Base-by-base conservation (phyloP, 768 basidiomycete species). In the Amanita fuliginea region DNA sequence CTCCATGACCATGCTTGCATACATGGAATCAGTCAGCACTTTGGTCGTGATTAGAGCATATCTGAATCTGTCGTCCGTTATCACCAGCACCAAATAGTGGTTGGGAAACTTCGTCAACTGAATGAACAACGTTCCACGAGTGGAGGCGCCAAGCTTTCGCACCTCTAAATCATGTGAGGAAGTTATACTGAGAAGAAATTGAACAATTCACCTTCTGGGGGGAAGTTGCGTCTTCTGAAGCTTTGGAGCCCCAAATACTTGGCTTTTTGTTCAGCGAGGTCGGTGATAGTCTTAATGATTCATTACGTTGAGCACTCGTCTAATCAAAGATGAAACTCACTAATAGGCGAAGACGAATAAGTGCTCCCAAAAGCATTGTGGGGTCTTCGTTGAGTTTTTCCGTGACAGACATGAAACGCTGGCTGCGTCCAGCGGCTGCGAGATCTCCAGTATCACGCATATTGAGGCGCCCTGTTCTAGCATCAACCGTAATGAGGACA, bases 51-150 rank as follows among this genome's bases (percentile, higher is more conserved):
- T 83, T 34, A 95, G 72, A 6, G 90, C 93, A 59, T 85, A 93
- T 42, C 80, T 78, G 57, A 91, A 83, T 46, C 81, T 77, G 41
- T 81, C 73, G 51, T 90, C 84, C 0, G 81, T 80, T 53, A 92
- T 78, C 36, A 91, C 82, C 21, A 94, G 74, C 9, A 90, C 87
- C 35, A 96, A 79, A 61, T 90, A 92, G 60, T 94, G 86, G 40
- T 69, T 75, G 1, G 85, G 81, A 59, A 88, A 90, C 51, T 78
- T 84, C 36, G 80, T 60, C 6, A 94, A 73, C 56, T 86, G 83
- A 53, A 93, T 83, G 63, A 81, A 92, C 21, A 93, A 70, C 39
- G 65, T 76, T 34, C 76, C 78, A 41, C 79, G 78, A 18, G 75
- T 71, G 11, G 74, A 62, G 1, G 76, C 67, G 0, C 92, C 90